Evolutionary conservation across 192 early-diverging fungal genomes (phyloP), one percentile per base, ranked within the genome.

Genomic region (Jimgerdemannia flammicorona): DNA sequence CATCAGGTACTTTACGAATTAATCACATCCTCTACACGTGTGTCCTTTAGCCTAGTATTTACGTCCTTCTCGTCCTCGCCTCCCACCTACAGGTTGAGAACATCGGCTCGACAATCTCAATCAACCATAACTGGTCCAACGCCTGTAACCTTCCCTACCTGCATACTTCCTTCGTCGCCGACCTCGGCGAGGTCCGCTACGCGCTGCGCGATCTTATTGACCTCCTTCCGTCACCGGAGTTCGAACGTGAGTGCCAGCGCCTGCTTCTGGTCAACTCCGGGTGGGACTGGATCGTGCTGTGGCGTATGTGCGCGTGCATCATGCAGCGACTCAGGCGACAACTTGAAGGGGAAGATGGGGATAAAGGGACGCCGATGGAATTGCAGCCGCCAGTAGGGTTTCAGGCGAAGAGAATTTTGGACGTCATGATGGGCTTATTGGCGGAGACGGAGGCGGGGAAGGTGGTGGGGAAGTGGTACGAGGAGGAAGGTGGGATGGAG

Each of bases 61-160:
- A 29, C 29, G 29, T 29, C 29, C 29, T 29, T 29, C 29, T 1
- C 29, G 29, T 29, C 29, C 29, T 29, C 29, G 29, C 29, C 29
- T 29, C 29, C 29, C 29, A 29, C 29, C 29, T 29, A 29, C 29
- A 29, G 29, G 91, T 92, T 10, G 81, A 83, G 66, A 93, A 93
- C 44, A 80, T 90, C 65, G 90, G 89, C 49, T 84, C 88, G 44
- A 90, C 91, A 0, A 91, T 93, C 44, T 92, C 91, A 4, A 93
- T 93, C 75, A 93, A 93, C 73, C 91, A 91, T 79, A 93, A 93
- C 72, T 93, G 92, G 92, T 76, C 81, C 10, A 92, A 93, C 72
- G 87, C 89, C 64, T 86, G 83, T 54, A 90, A 90, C 69, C 65
- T 93, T 19, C 77, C 73, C 4, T 69, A 74, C 3, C 76, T 89